Conservation (phyloP, 208 protist genomes). For the Blechomonas ayalai region DNA sequence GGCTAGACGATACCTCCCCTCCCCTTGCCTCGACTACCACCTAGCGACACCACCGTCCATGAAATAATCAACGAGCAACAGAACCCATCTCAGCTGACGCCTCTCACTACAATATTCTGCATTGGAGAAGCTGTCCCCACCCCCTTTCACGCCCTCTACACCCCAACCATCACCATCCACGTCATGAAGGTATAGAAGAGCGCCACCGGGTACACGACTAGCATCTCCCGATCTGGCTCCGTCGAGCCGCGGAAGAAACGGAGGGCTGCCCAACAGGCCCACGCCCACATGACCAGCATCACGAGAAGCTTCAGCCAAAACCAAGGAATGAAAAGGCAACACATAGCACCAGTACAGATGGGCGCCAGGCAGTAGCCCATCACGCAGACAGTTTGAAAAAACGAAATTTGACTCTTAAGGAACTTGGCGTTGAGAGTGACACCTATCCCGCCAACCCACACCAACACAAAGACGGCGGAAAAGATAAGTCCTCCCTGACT, state of each 20-base stretch:
- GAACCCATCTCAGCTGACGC: too few relatives aligned
- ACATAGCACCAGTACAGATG: conserved; percentile 51
- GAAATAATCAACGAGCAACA: too few relatives aligned
- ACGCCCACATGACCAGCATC: conserved; percentile 42
- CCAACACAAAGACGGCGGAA: conserved; percentile 82
- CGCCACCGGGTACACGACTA: conserved; percentile 88
- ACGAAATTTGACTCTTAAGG: conserved; percentile 85
- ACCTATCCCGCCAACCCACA: conserved; percentile 79
- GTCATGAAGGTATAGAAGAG: conserved; percentile 90
- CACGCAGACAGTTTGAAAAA: conserved; percentile 93
- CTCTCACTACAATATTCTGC: too few relatives aligned
- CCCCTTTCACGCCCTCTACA: conserved; percentile 14
- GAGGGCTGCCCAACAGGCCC: conserved; percentile 84
- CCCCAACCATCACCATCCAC: conserved; percentile 78
- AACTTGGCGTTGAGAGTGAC: conserved; percentile 91
- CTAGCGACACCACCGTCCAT: too few relatives aligned
- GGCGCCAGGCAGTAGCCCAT: conserved; percentile 93
- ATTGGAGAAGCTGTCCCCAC: neutral
- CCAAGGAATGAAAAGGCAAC: conserved; percentile 19
- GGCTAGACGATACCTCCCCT: too few relatives aligned
- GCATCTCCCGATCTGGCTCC: conserved; percentile 25
- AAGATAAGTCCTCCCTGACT: conserved; percentile 65
- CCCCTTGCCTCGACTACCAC: neutral
- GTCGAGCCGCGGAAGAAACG: conserved; percentile 81
- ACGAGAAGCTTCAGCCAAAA: conserved; percentile 55